phyloP scores from a whole-genome alignment of 495 filamentous ascomycete genomes.

The Penicillium antarcticum region DNA sequence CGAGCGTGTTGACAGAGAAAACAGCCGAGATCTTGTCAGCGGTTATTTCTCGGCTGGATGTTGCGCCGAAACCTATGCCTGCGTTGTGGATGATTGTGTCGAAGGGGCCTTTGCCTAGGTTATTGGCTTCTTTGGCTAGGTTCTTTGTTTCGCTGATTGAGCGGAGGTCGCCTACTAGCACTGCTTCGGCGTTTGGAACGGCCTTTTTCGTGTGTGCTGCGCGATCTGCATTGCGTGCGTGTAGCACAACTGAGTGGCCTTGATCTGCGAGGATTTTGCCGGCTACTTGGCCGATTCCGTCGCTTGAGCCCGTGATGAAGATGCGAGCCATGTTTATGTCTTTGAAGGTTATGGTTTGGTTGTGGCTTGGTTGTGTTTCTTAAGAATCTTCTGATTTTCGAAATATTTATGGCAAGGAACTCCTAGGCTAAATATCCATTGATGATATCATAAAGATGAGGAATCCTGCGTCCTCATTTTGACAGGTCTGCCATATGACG shows the following conservation, averaged over 20 bases:
- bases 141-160: constrained; percentile 52
- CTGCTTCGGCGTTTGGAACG: constrained; percentile 45
- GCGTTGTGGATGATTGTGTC: constrained; percentile 60
- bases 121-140: constrained; percentile 49
- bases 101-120: constrained; percentile 37
- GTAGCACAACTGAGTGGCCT: constrained; percentile 54
- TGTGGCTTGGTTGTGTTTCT: too few relatives aligned
- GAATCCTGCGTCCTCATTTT: too few relatives aligned
- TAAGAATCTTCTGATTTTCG: too few relatives aligned
- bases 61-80: constrained; percentile 40
- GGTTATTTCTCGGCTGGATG: constrained; percentile 28
- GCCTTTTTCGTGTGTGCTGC: constrained; percentile 40
- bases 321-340: constrained; percentile 45
- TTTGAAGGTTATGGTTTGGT: background rate
- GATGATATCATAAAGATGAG: too few relatives aligned
- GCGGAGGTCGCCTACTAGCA: constrained; percentile 50
- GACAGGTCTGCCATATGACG: too few relatives aligned
- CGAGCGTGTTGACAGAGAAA: constrained; percentile 56
- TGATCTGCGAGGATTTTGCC: constrained; percentile 47
- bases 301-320: constrained; percentile 53
- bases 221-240: constrained; percentile 52
- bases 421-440: too few relatives aligned
- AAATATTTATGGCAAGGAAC: too few relatives aligned
- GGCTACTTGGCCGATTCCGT: constrained; percentile 46
- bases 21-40: constrained; percentile 48